Base-by-base conservation (phyloP, 345 rosid species). In the Boechera divaricarpa region DNA sequence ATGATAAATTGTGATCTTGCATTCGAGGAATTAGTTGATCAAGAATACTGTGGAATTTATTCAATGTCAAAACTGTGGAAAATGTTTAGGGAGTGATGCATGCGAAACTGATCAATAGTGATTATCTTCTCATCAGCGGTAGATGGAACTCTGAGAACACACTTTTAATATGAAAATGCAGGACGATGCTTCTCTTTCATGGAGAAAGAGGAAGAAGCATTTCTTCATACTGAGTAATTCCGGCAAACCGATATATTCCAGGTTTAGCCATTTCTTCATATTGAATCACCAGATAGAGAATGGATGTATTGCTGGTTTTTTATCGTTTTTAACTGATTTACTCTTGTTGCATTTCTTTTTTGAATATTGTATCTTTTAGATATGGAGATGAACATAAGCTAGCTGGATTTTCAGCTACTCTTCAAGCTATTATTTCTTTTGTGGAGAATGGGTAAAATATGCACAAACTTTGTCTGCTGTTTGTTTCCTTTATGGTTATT, bases 131-230 rank as follows among this genome's bases (percentile, higher is more conserved):
- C 75, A 42, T 18, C 44, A 12, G 45, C 24, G 24, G 26, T 48
- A 32, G 59, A 60, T 35, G 39, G 68, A 24, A 26, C 4, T 53
- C 10, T 77, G 61, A 71, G 81, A 67, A 58, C n/a, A 59, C 33
- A 66, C 9, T 33, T 51, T 61, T 67, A 4, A 26, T 67, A 67
- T 86, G 85, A 91, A 91, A 85, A 84, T 80, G 87, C 96, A 96
- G 99, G 99, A 96, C 68, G 99, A 96, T 89, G 89, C 93, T 67
- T 93, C 98, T 21, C 78, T 87, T 39, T 86, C 99, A 29, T 93
- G 99, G 99, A 93, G 98, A 74, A 96, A 96, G 86, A 88, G 98
- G 85, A 96, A 93, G 87, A 96, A 96, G 80, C 99, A 96, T 80
- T 96, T 96, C 73, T 96, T 96, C 76, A 84, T 96, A 59, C 82